These are phyloP conservation scores for Marasmius tenuissimus DNA, from an alignment of 1,284 basidiomycete species.

Conservation along the genomic window DNA sequence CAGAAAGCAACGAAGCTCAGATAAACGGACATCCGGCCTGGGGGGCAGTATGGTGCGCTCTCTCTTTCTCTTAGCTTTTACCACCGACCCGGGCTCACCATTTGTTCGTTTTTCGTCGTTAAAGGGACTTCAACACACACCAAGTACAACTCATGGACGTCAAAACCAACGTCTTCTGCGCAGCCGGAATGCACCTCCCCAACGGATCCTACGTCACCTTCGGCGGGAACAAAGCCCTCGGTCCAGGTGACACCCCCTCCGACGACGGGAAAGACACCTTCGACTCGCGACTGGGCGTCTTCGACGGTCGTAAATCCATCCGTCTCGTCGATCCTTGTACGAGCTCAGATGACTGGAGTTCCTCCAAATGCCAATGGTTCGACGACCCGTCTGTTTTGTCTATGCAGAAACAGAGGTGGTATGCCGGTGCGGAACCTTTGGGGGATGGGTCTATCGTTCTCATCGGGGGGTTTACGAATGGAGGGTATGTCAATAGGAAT, in stretches of 20 bases:
- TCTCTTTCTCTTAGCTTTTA: slow-evolving; percentile 9
- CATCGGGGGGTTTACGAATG: slow-evolving; percentile 81
- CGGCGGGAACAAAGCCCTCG: slow-evolving; percentile 78
- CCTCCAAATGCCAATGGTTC: slow-evolving; percentile 69
- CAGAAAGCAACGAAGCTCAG: slow-evolving; percentile 59
- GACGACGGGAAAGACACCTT: slow-evolving; percentile 45
- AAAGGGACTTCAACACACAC: slow-evolving; percentile 52
- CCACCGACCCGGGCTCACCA: not conserved
- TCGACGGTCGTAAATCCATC: slow-evolving; percentile 64
- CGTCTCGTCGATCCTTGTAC: slow-evolving; percentile 78
- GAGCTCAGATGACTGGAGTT: slow-evolving; percentile 44
- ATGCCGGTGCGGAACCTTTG: slow-evolving; percentile 79
- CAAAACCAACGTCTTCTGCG: slow-evolving; percentile 79
- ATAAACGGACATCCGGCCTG: slow-evolving; percentile 56
- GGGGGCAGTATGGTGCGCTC: slow-evolving; percentile 44
- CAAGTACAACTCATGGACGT: slow-evolving; percentile 66
- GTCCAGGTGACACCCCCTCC: slow-evolving; percentile 64
- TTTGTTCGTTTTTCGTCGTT: not conserved
- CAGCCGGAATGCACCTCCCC: slow-evolving; percentile 69
- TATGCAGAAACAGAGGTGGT: slow-evolving; percentile 84
- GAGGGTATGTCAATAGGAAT: slow-evolving; percentile 87
- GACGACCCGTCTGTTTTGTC: slow-evolving; percentile 66
- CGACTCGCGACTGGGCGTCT: slow-evolving; percentile 63
- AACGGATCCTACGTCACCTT: slow-evolving; percentile 64
- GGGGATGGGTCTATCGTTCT: slow-evolving; percentile 68